These are phyloP conservation scores for Penicillium waksmanii DNA, from an alignment of 495 filamentous ascomycete genomes.

Conservation along the genomic window DNA sequence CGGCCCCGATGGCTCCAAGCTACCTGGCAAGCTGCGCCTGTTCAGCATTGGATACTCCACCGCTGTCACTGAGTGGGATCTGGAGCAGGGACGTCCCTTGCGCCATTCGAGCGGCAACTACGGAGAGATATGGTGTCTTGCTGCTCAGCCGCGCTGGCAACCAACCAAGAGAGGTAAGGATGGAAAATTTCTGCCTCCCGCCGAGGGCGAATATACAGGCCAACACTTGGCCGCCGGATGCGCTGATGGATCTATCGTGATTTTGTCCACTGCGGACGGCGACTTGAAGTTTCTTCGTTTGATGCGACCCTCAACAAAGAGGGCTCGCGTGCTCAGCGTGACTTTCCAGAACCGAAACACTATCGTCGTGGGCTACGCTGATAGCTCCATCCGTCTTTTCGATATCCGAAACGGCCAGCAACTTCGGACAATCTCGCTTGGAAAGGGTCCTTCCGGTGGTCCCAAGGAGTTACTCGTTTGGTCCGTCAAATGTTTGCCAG, in stretches of 20 bases:
- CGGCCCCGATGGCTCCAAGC: constrained; percentile 60
- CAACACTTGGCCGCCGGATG: constrained; percentile 89
- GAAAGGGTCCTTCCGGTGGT: constrained; percentile 71
- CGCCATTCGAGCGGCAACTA: constrained; percentile 88
- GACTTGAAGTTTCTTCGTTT: constrained; percentile 73
- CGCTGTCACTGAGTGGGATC: constrained; percentile 91
- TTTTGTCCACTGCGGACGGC: constrained; percentile 81
- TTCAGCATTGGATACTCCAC: constrained; percentile 97
- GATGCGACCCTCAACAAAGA: constrained; percentile 76
- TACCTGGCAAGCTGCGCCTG: constrained; percentile 76
- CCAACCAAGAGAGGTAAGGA: constrained; percentile 40
- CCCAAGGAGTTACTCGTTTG: constrained; percentile 88
- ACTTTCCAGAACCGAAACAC: constrained; percentile 82
- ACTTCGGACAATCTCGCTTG: constrained; percentile 81
- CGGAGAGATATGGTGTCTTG: constrained; percentile 95
- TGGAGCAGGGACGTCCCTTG: constrained; percentile 72
- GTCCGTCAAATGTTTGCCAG: constrained; percentile 83
- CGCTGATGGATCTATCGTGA: constrained; percentile 84
- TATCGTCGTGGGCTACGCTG: constrained; percentile 87
- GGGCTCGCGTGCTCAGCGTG: constrained; percentile 83
- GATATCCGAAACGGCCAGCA: constrained; percentile 78
- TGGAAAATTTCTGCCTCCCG: constrained; percentile 34
- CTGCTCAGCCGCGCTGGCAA: constrained; percentile 74
- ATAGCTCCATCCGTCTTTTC: constrained; percentile 88
- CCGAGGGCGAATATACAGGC: constrained; percentile 51